These are phyloP conservation scores for Pseudogymnoascus sp. DNA, from an alignment of 2,329 filamentous ascomycete genomes.

Conservation along the genomic window DNA sequence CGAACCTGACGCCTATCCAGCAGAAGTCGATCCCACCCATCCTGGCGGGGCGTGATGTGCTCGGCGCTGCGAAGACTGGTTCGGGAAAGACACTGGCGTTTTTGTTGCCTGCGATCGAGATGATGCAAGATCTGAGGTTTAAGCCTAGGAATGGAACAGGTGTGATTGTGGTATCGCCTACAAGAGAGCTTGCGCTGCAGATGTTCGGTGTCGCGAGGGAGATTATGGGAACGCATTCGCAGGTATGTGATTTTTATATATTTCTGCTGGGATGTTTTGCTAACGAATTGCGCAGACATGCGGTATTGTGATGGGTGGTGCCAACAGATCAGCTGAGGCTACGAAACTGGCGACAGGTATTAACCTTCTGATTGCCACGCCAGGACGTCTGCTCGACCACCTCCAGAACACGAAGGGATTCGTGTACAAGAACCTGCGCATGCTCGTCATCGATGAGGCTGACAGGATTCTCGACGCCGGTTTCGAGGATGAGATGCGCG, in stretches of 20 bases:
- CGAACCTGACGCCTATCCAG: conserved; percentile 94
- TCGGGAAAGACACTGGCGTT: conserved; percentile 95
- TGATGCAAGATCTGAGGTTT: conserved; percentile 82
- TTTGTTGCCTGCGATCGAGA: conserved; percentile 87
- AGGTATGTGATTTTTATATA: conserved; percentile 27
- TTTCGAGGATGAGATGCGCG: conserved; percentile 97
- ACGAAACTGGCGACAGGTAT: conserved; percentile 93
- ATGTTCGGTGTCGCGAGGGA: conserved; percentile 94
- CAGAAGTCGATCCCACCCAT: conserved; percentile 77
- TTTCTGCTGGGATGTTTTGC: not conserved
- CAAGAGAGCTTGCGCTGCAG: conserved; percentile 85
- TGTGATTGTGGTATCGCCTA: conserved; percentile 87
- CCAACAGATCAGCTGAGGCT: conserved; percentile 81
- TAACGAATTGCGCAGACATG: conserved; percentile 49
- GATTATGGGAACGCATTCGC: conserved; percentile 88
- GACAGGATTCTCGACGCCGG: conserved; percentile 94
- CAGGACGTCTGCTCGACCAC: conserved; percentile 86
- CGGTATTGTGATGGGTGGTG: conserved; percentile 92
- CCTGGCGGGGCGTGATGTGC: conserved; percentile 80
- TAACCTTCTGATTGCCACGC: conserved; percentile 89
- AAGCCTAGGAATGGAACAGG: conserved; percentile 92
- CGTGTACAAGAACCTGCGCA: conserved; percentile 84
- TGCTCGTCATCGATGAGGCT: conserved; percentile 90
- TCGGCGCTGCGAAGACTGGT: conserved; percentile 92
- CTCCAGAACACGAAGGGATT: conserved; percentile 87